phyloP scores from a whole-genome alignment of 176 grass and related monocot species.

The Leersia perrieri region DNA sequence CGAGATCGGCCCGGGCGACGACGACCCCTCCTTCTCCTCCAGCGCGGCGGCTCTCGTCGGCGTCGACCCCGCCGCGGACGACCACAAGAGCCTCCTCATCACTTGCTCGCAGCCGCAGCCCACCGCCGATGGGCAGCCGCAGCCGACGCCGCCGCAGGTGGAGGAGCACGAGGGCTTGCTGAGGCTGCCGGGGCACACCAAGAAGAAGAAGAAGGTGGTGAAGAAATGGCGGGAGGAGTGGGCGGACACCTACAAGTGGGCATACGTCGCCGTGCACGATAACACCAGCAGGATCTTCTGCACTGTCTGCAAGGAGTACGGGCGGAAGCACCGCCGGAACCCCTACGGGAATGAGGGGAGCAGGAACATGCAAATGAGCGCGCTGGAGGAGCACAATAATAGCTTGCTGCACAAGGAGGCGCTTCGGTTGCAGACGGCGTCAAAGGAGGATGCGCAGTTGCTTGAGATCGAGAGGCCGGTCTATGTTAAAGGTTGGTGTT shows the following conservation, averaged over 20 bases:
- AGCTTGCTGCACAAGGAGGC: slow-evolving; percentile 99
- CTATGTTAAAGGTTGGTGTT: slow-evolving; percentile 86
- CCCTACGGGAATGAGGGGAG: slow-evolving; percentile 98
- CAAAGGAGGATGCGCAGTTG: slow-evolving; percentile 72
- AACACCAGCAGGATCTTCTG: slow-evolving; percentile 89
- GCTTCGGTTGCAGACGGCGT: slow-evolving; percentile 72
- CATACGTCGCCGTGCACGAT: slow-evolving; percentile 82
- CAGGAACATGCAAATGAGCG: slow-evolving; percentile 99
- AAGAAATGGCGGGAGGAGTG: slow-evolving; percentile 99
- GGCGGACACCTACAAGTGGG: slow-evolving; percentile 98
- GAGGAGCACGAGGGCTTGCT: slow-evolving; percentile 53
- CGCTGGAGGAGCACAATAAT: slow-evolving; percentile 97
- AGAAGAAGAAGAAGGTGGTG: slow-evolving; percentile 98
- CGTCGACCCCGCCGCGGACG: slow-evolving; percentile 54
- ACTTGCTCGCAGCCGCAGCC: slow-evolving; percentile 52
- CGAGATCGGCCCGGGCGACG: slow-evolving; percentile 82
- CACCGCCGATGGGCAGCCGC: slow-evolving; percentile 25
- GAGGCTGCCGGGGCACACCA: slow-evolving; percentile 49
- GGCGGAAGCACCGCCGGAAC: slow-evolving; percentile 92
- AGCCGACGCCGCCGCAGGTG: slow-evolving; percentile 22
- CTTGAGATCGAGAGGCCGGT: slow-evolving; percentile 57
- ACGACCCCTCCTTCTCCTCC: slow-evolving; percentile 84
- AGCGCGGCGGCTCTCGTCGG: slow-evolving; percentile 46
- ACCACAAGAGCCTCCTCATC: slow-evolving; percentile 83
- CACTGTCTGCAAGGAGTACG: slow-evolving; percentile 94